Base-by-base conservation (phyloP, 2,329 filamentous ascomycete species). In the Cordyceps pruinosa region DNA sequence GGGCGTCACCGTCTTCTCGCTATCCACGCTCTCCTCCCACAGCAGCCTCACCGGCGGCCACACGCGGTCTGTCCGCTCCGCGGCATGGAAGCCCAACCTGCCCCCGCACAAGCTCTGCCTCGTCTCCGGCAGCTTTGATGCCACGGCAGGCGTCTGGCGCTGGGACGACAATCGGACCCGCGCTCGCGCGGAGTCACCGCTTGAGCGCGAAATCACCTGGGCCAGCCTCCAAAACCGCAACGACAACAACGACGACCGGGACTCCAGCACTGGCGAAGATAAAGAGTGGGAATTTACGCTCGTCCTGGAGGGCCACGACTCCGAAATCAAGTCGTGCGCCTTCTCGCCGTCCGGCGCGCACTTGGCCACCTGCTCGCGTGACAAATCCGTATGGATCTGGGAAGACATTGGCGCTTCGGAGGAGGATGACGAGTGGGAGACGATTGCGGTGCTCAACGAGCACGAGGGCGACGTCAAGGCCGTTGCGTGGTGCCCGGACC, bases 331-430 rank as follows among this genome's bases (percentile, higher is more conserved):
- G 77, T 78, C 82, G 30, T 84, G 93, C 61, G 79, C 83, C 2
- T 95, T 91, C 75, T 85, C 81, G 19, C 85, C 89, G 0, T 83
- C 83, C 0, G 89, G 89, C 1, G 83, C 87, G 60, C 86, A 90
- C 65, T 80, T 99, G 5, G 94, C 94, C 6, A 97, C 92, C 0
- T 97, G 92, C 72, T 89, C 85, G 54, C 82, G 94, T 49, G 94
- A 99, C 70, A 97, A 97, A 75, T 88, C 84, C 17, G 90, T 97
- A 19, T 99, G 94, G 94, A 90, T 99, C 65, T 99, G 94, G 94
- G 94, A 99, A 73, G 94, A 97, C 70, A 82, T 97, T 55, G 82
- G 83, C 39, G 73, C 74, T 9, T 74, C 76, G 56, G 87, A 89
- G 63, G 88, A 87, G 17, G 92, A 96, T 56, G 93, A 96, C 70